These are phyloP conservation scores for Trypanosoma theileri DNA, from an alignment of 208 protist genomes.

Conservation along the genomic window DNA sequence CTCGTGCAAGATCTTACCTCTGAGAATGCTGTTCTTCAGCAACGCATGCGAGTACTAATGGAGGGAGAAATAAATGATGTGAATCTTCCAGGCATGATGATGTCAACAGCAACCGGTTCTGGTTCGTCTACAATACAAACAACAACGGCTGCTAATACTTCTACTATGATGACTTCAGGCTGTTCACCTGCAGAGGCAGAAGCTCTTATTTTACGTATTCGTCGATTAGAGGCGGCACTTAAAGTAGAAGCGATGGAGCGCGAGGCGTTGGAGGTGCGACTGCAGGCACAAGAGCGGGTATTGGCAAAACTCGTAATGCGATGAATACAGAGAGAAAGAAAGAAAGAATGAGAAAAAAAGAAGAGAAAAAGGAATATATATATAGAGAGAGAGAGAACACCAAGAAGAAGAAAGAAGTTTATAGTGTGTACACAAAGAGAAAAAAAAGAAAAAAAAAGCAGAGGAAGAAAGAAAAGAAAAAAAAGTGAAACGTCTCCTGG, in stretches of 20 bases:
- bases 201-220: slow-evolving; percentile 37
- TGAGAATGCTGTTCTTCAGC: slow-evolving; percentile 45
- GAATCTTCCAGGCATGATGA: background rate
- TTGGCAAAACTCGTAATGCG: slow-evolving; percentile 15
- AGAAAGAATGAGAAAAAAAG: slow-evolving; percentile 1
- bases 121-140: no score
- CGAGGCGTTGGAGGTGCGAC: slow-evolving; percentile 37
- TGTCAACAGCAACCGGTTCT: background rate
- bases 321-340: slow-evolving; percentile 6
- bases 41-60: slow-evolving; percentile 40
- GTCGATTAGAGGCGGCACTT: slow-evolving; percentile 47
- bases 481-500: no score
- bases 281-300: slow-evolving; percentile 44
- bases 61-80: slow-evolving; percentile 18
- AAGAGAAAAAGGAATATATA: slow-evolving; percentile 4
- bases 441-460: no score
- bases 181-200: background rate
- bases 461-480: no score
- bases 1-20: slow-evolving; percentile 38
- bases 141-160: background rate
- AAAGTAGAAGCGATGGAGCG: slow-evolving; percentile 46
- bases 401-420: background rate
- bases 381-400: background rate
- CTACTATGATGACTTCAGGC: no score
- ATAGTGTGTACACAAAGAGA: background rate